These are phyloP conservation scores for Leishmania lainsoni DNA, from an alignment of 208 protist species.

Conservation along the genomic window DNA sequence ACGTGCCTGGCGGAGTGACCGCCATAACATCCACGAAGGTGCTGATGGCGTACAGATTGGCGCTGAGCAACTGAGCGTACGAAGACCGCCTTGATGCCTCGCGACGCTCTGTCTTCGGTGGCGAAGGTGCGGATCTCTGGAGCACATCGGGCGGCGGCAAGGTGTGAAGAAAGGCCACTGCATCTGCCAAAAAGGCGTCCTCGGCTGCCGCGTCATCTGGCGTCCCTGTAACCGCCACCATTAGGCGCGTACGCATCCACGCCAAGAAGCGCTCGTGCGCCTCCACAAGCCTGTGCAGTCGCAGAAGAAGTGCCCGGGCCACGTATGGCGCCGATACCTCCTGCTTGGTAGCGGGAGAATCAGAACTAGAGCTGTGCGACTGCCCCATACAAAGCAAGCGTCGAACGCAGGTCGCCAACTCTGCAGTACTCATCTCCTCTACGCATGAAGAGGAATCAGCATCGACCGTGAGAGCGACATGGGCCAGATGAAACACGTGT, in stretches of 20 bases:
- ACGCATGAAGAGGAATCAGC: background rate
- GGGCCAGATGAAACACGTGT: background rate
- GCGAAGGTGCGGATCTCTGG: background rate
- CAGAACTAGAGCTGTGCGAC: background rate
- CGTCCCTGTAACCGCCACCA: background rate
- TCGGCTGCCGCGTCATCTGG: background rate
- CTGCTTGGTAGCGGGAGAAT: background rate
- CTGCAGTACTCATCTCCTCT: conserved; percentile 9
- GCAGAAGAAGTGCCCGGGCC: background rate
- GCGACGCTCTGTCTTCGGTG: background rate
- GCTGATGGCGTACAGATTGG: conserved; percentile 30
- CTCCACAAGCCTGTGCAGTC: conserved; percentile 1
- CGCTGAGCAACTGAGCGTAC: conserved; percentile 17
- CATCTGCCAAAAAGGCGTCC: background rate
- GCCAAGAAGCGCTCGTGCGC: conserved; percentile 11
- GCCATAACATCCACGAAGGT: conserved; percentile 2
- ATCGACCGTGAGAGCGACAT: background rate
- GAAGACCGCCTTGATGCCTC: background rate
- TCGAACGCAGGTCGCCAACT: background rate
- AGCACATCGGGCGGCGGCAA: background rate
- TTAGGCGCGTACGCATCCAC: background rate
- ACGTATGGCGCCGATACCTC: background rate
- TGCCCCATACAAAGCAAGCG: background rate
- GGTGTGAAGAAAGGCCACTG: background rate
- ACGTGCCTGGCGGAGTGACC: background rate